Conservation (phyloP, 2,329 filamentous ascomycete species). For the Laburnicola sp. region DNA sequence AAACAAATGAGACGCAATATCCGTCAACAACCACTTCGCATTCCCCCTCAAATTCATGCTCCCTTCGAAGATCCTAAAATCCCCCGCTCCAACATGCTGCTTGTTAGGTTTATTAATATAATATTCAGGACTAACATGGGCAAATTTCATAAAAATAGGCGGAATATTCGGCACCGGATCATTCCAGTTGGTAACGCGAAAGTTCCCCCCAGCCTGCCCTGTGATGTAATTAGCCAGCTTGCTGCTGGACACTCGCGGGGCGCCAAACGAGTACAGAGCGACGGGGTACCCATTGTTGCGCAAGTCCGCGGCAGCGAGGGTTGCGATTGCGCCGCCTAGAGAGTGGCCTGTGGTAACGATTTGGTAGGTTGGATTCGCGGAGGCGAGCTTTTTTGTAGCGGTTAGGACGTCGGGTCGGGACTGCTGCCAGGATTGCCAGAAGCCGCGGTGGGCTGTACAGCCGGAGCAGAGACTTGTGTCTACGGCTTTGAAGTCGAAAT, state of each 20-base stretch:
- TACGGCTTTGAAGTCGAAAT: conserved; percentile 52
- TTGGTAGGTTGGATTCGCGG: conserved; percentile 56
- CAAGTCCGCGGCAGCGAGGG: conserved; percentile 60
- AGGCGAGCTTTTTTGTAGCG: conserved; percentile 50
- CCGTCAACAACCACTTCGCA: conserved; percentile 28
- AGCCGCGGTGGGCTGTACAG: conserved; percentile 64
- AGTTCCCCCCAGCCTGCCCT: conserved; percentile 57
- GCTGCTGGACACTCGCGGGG: too few species aligned
- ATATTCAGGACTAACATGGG: conserved; percentile 71
- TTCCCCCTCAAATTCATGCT: conserved; percentile 35
- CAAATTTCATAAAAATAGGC: conserved; percentile 62
- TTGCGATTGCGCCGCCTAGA: conserved; percentile 67
- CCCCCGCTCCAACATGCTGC: conserved; percentile 19
- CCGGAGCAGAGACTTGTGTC: conserved; percentile 48
- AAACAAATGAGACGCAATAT: conserved; percentile 42
- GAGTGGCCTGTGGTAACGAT: conserved; percentile 69
- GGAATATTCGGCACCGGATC: conserved; percentile 70
- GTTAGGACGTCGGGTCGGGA: conserved; percentile 49
- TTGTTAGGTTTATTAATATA: conserved; percentile 46
- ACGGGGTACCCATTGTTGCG: conserved; percentile 27
- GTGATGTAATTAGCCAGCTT: too few species aligned
- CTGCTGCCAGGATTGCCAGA: conserved; percentile 62
- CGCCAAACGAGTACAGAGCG: conserved; percentile 61
- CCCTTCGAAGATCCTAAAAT: conserved; percentile 31
- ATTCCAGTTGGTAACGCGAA: too few species aligned